These are phyloP conservation scores for Aaosphaeria arxii DNA, from an alignment of 2,329 filamentous ascomycete species.

Conservation along the genomic window DNA sequence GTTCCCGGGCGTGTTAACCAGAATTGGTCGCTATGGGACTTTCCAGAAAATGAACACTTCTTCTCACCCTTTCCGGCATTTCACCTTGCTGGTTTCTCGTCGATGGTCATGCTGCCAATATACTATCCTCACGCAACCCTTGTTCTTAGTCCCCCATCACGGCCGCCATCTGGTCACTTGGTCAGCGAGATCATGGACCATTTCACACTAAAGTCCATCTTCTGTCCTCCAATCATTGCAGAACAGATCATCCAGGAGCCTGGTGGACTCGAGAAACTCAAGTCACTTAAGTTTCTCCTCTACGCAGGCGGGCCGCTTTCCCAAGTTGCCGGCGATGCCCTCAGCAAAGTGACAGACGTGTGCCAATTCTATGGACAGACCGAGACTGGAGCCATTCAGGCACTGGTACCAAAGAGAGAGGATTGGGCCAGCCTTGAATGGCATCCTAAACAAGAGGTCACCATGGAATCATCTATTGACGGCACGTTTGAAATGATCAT, in stretches of 20 bases:
- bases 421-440: conserved; percentile 15
- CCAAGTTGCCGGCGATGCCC: conserved; percentile 9
- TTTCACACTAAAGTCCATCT: conserved; percentile 6
- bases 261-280: conserved; percentile 6
- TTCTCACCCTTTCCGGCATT: conserved; percentile 11
- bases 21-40: conserved; percentile 6
- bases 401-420: conserved; percentile 4
- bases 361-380: conserved; percentile 12
- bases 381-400: conserved; percentile 6
- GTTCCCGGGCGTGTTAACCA: conserved; percentile 8
- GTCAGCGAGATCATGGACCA: conserved; percentile 9
- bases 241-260: conserved; percentile 10
- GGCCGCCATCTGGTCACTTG: conserved; percentile 8
- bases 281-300: conserved; percentile 5
- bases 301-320: conserved; percentile 13
- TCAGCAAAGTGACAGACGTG: conserved; percentile 9
- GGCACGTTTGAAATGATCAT: conserved; percentile 12
- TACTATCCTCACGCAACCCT: conserved; percentile 9
- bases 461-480: conserved; percentile 11
- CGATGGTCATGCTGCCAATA: conserved; percentile 9
- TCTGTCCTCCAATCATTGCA: conserved; percentile 9
- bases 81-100: conserved; percentile 10
- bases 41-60: conserved; percentile 2
- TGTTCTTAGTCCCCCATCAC: conserved; percentile 3
- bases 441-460: conserved; percentile 6